Evolutionary conservation across 345 rosid species (phyloP), one percentile per base, ranked within the genome.

Genomic region (Camelina hispida): DNA sequence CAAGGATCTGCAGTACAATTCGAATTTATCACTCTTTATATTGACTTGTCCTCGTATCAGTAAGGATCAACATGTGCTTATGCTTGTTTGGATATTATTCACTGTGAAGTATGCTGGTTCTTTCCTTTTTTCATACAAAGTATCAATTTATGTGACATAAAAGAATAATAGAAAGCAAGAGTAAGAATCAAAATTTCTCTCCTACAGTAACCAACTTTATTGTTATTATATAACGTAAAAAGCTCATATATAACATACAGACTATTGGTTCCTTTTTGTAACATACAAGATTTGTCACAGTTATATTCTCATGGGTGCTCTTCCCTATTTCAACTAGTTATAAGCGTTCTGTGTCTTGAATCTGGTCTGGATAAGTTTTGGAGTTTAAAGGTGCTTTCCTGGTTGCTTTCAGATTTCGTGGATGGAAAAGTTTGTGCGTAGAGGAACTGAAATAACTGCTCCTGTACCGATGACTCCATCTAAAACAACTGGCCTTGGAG

Each of bases 401-500:
- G 66, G 10, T 68, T 68, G 34, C 71, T 78, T 62, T 62, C 73
- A 95, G 99, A 95, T 95, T 70, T 95, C 99, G 1, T 95, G 99
- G 99, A 92, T 95, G 98, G 94, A 95, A 70, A 95, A 95, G 77
- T 95, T 95, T 83, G 91, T 95, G 69, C 80, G 81, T 74, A 92
- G 85, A 82, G 99, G 98, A 73, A 95, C 90, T 81, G 94, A 92
- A 87, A 95, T 95, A 76, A 90, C 87, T 54, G 99, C 99, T 59
- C 99, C 99, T 75, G 97, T 95, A 56, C 99, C 99, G 11, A 89
- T 90, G 99, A 81, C 94, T 80, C 95, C 91, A 30, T 79, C 94
- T 2, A 94, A 94, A 80, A 95, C 99, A 52, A 95, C 99, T 34
- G 99, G 99, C 25, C 99, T 95, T 66, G 99, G 99, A 73, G 99